Evolutionary conservation across 1,284 basidiomycete genomes (phyloP).

Genomic region (Lentinus polychrous): DNA sequence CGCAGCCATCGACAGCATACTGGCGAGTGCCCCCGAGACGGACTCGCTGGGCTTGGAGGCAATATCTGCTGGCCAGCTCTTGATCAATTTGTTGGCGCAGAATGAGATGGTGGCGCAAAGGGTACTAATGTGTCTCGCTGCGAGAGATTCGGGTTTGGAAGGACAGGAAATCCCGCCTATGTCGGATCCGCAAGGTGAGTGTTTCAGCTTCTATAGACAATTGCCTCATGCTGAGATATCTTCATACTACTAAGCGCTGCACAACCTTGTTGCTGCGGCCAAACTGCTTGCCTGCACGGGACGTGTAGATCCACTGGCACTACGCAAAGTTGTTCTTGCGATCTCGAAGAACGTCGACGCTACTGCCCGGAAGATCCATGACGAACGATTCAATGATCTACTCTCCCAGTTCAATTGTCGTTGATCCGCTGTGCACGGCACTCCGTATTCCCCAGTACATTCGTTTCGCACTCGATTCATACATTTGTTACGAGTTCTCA

Average conservation of each 20-base stretch:
- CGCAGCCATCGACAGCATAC: neutral
- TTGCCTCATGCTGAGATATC: too few species aligned
- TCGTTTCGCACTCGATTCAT: too few species aligned
- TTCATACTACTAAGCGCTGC: neutral
- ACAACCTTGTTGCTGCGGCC: neutral
- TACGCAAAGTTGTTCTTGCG: neutral
- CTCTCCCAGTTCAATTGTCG: neutral
- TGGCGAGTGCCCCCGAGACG: slow-evolving; percentile 1
- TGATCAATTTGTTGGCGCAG: neutral
- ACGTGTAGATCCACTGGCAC: neutral
- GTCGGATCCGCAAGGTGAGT: neutral
- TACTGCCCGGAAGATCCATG: neutral
- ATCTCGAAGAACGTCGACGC: neutral
- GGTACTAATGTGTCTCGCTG: neutral
- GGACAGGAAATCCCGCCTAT: neutral
- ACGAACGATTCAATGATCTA: neutral
- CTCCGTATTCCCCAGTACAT: too few species aligned
- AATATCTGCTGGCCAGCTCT: neutral
- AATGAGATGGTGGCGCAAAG: neutral
- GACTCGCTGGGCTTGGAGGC: neutral
- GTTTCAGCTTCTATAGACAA: too few species aligned
- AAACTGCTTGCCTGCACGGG: neutral
- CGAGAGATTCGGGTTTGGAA: neutral
- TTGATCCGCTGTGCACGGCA: neutral
- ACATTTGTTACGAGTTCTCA: too few species aligned